These are phyloP conservation scores for Peronospora farinosa DNA, from an alignment of 352 stramenopile species.

Conservation along the genomic window DNA sequence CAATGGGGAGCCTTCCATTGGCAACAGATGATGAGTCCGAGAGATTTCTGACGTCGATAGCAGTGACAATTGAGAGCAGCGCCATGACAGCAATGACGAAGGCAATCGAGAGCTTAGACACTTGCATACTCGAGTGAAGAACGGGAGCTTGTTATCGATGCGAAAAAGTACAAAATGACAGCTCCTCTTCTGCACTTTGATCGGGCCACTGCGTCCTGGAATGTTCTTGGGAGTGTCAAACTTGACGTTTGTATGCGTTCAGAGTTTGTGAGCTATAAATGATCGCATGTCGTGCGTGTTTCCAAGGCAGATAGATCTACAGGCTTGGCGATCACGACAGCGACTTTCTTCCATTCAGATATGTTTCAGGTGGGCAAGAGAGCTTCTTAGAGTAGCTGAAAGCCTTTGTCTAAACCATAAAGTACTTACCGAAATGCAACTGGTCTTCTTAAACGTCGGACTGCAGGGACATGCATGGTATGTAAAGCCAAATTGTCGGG, in stretches of 20 bases:
- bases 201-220: conserved; percentile 18
- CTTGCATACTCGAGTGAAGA: conserved; percentile 20
- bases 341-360: conserved; percentile 16
- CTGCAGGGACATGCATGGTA: not conserved
- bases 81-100: conserved; percentile 10
- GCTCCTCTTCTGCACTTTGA: conserved; percentile 9
- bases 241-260: conserved; percentile 9
- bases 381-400: conserved; percentile 3
- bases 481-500: not conserved
- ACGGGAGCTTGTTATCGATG: conserved; percentile 6
- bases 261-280: conserved; percentile 8
- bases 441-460: not conserved
- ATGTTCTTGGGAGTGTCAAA: conserved; percentile 16
- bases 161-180: conserved; percentile 29
- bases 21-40: conserved; percentile 1
- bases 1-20: conserved; percentile 2
- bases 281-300: conserved; percentile 7
- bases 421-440: not conserved
- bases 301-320: not conserved
- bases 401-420: not conserved
- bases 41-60: conserved; percentile 9
- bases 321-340: conserved; percentile 4
- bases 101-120: conserved; percentile 11
- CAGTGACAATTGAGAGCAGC: conserved; percentile 9
- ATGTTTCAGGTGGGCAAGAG: not conserved